These are phyloP conservation scores for Saccharomyces eubayanus DNA, from an alignment of 805 yeast species.

Conservation along the genomic window DNA sequence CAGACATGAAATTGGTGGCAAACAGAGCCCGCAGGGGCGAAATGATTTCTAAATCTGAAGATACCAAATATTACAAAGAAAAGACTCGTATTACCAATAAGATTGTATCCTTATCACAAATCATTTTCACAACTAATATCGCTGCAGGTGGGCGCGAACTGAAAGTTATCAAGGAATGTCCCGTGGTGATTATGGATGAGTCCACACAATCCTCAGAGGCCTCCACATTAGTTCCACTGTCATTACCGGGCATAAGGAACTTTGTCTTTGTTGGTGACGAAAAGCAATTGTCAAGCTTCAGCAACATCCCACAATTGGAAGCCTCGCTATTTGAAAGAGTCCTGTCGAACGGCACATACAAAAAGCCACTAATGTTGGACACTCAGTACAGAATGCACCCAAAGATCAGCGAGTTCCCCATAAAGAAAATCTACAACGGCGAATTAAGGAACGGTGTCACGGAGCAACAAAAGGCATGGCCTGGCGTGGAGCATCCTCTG, in stretches of 20 bases:
- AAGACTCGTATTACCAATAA: constrained; percentile 40
- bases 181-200: constrained; percentile 72
- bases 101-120: constrained; percentile 54
- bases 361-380: constrained; percentile 57
- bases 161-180: constrained; percentile 45
- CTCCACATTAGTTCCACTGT: constrained; percentile 58
- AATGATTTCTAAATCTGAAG: constrained; percentile 39
- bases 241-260: constrained; percentile 57
- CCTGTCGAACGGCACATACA: constrained; percentile 50
- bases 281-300: constrained; percentile 63
- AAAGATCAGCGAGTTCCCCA: constrained; percentile 49
- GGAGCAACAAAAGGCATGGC: constrained; percentile 40
- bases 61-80: constrained; percentile 41
- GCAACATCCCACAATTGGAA: constrained; percentile 58
- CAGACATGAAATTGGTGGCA: constrained; percentile 36
- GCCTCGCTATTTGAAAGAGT: constrained; percentile 64
- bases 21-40: constrained; percentile 38
- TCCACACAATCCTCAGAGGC: constrained; percentile 73
- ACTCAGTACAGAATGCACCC: constrained; percentile 68
- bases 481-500: constrained; percentile 46
- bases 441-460: constrained; percentile 51
- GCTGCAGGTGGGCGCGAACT: constrained; percentile 62
- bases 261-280: constrained; percentile 72
- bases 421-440: constrained; percentile 43
- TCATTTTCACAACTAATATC: constrained; percentile 64